These are phyloP conservation scores for Theileria luwenshuni DNA, from an alignment of 169 alveolate species.

Conservation along the genomic window DNA sequence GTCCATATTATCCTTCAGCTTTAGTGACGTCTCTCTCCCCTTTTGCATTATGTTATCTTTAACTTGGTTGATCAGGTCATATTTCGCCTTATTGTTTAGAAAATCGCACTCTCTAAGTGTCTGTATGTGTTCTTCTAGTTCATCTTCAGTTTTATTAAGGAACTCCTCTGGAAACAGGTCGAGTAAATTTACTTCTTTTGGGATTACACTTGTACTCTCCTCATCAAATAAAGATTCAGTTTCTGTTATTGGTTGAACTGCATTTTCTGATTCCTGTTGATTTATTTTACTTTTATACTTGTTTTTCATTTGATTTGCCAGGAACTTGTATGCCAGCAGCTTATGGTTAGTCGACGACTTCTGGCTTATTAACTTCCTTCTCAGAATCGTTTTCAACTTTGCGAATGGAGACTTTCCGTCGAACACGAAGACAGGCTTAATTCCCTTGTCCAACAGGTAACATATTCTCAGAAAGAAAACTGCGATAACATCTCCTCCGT, in stretches of 20 bases:
- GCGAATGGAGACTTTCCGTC: constrained; percentile 90
- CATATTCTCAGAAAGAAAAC: constrained; percentile 87
- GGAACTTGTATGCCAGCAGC: constrained; percentile 51
- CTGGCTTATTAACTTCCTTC: constrained; percentile 71
- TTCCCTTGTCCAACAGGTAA: constrained; percentile 85
- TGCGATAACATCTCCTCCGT: constrained; percentile 54
- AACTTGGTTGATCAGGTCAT: constrained; percentile 78
- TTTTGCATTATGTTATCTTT: constrained; percentile 81
- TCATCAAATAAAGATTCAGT: not conserved
- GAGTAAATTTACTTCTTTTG: not conserved
- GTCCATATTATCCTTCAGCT: constrained; percentile 74
- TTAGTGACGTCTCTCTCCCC: constrained; percentile 74
- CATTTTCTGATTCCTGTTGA: not conserved
- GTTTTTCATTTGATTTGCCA: constrained; percentile 59
- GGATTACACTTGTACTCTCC: not conserved
- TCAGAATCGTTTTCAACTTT: constrained; percentile 80
- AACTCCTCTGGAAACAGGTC: constrained; percentile 23
- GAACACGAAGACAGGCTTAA: constrained; percentile 88
- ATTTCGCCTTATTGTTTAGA: constrained; percentile 73
- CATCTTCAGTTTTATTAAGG: not conserved
- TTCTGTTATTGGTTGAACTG: not conserved
- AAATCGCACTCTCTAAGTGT: not conserved
- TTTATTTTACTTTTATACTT: no score
- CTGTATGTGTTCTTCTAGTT: not conserved
- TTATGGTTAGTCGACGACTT: constrained; percentile 43